Evolutionary conservation across 768 basidiomycete genomes (phyloP), one percentile per base, ranked within the genome.

Genomic region (Suillus discolor): DNA sequence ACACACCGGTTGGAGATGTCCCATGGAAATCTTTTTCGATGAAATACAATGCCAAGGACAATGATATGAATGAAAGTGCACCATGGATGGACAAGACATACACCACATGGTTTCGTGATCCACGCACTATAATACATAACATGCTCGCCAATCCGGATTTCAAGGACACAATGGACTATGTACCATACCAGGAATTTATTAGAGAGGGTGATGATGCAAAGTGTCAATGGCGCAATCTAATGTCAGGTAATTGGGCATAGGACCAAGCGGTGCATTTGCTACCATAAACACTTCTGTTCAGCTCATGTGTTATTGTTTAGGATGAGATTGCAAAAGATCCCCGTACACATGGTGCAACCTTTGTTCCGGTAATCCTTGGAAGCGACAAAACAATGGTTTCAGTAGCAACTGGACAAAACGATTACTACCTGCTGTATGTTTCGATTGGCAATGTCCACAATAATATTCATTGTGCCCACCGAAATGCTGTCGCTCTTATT

Each of bases 371-470:
- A 5, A 68, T 75, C 2, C 61, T 67, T 0, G 70, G 74, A 0
- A 74, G 70, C 45, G 69, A 76, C 62, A 76, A 76, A 62, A 75
- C 72, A 0, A 75, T 69, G 0, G 68, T 75, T 0, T 75, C 74
- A 0, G 72, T 75, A 4, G 71, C 67, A 1, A 71, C 69, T 0
- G 71, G 74, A 1, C 65, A 74, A 4, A 71, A 69, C 41, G 66
- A 75, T 2, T 78, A 71, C 53, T 70, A 73, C 28, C 75, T 74
- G 0, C 31, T 77, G 4, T 77, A 76, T 38, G 25, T 9, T 1
- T 55, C 34, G 2, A 55, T 69, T 6, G 72, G 77, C 2, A 69
- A 70, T 41, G 41, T 74, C 2, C 62, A 64, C 25, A 76, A 75
- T 34, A 60, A 64, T 59, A 67, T 74, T 1, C 64, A 68, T 1